These are phyloP conservation scores for Boletus vermiculosoides DNA, from an alignment of 768 basidiomycete genomes.

Conservation along the genomic window DNA sequence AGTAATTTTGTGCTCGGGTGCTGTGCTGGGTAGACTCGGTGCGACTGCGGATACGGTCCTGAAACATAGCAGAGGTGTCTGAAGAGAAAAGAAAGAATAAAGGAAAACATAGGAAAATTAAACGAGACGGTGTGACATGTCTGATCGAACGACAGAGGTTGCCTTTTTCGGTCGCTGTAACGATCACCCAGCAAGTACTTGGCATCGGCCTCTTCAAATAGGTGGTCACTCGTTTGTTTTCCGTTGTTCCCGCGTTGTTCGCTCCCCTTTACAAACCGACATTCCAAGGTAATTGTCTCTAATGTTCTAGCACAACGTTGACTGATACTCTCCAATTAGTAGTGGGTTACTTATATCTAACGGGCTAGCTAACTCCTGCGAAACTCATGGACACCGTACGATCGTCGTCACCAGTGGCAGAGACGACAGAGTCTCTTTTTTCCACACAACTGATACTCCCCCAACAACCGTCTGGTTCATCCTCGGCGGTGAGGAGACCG, in stretches of 20 bases:
- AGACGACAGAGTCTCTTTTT: neutral
- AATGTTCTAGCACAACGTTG: neutral
- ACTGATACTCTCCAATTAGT: neutral
- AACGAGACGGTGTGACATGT: neutral
- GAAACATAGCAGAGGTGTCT: neutral
- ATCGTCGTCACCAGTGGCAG: slow-evolving; percentile 14
- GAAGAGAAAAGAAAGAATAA: neutral
- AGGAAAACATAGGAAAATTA: neutral
- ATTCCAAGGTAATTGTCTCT: slow-evolving; percentile 1
- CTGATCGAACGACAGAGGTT: slow-evolving; percentile 8
- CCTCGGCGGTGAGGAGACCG: slow-evolving; percentile 15
- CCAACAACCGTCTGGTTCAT: slow-evolving; percentile 3
- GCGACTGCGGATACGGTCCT: neutral
- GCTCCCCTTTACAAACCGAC: neutral
- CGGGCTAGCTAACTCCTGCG: neutral
- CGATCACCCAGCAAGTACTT: neutral
- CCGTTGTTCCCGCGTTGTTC: neutral
- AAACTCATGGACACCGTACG: slow-evolving; percentile 18
- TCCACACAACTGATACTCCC: slow-evolving; percentile 10
- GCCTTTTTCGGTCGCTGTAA: slow-evolving; percentile 1
- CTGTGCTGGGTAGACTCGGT: neutral
- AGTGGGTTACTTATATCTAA: slow-evolving; percentile 10
- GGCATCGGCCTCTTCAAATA: slow-evolving; percentile 8
- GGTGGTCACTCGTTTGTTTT: neutral
- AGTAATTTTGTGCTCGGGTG: neutral